Evolutionary conservation across 345 rosid species (phyloP).

Genomic region (Litchi chinensis): DNA sequence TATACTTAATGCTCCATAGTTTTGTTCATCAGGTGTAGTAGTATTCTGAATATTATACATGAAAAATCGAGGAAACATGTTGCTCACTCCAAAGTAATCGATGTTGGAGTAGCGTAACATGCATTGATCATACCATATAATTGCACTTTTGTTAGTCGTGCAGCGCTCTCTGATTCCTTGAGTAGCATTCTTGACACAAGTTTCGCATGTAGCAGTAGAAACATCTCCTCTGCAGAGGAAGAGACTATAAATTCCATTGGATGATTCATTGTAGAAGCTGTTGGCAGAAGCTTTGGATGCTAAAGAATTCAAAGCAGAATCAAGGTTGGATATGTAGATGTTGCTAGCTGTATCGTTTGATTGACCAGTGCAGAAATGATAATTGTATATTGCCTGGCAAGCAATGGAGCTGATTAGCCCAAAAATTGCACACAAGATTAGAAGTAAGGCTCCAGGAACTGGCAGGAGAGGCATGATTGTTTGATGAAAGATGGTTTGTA

Average conservation of each 20-base stretch:
- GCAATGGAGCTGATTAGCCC: neutral
- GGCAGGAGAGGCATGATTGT: neutral
- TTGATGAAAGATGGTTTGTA: neutral
- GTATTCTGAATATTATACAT: neutral
- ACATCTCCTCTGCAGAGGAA: constrained; percentile 37
- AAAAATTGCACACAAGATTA: neutral
- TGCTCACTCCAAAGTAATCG: constrained; percentile 8
- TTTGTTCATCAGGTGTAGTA: constrained; percentile 2
- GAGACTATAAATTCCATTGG: constrained; percentile 22
- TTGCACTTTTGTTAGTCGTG: constrained; percentile 23
- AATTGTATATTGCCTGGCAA: constrained; percentile 8
- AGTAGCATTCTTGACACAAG: constrained; percentile 24
- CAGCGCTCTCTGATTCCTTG: neutral
- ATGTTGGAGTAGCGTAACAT: constrained; percentile 34
- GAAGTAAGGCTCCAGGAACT: neutral
- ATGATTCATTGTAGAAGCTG: constrained; percentile 36
- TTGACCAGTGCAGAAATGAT: neutral
- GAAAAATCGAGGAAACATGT: neutral
- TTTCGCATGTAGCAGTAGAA: neutral
- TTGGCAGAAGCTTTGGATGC: constrained; percentile 10
- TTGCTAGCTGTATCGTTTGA: constrained; percentile 8
- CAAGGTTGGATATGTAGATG: neutral
- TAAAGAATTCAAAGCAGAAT: constrained; percentile 1
- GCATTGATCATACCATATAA: constrained; percentile 28
- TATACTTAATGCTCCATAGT: neutral